Evolutionary conservation across 768 basidiomycete species (phyloP), one percentile per base, ranked within the genome.

Genomic region (Termitomyces sp.): DNA sequence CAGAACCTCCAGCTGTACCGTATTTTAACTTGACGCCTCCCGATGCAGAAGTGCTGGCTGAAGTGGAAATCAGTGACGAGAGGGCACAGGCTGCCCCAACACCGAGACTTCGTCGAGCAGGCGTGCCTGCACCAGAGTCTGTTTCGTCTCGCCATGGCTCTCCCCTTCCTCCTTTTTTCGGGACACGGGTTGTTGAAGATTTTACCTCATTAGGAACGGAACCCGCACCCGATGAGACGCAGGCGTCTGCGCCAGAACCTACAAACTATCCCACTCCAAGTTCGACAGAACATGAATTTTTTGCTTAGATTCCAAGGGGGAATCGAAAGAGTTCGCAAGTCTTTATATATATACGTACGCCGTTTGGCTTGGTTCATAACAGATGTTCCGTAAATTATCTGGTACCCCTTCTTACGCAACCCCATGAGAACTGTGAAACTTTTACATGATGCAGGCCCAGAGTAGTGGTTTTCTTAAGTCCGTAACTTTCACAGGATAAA

Each of bases 41-140:
- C 4, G 59, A 60, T 9, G 22, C 57, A 30, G 62, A 63, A 22
- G 59, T 56, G 10, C 56, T 57, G 32, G 51, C 60, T 9, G 69
- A 67, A 20, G 60, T 69, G 2, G 74, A 74, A 62, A 59, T 65
- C 35, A 72, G 65, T 55, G 75, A 76, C 9, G 74, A 75, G 22
- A 58, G 62, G 48, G 62, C 52, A n/a, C 65, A 56, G 20, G 65
- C 67, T 14, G 38, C 35, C 3, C 64, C 67, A 58, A 68, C 65
- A 7, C 84, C 87, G 4, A 79, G 85, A 43, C 71, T 88, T 44
- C 81, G 87, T 49, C 80, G 87, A 3, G 85, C 87, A n/a, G 84
- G 86, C 2, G 65, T 88, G 5, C 80, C 82, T 5, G 80, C 86
- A 5, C 84, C 86, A 0, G 88, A 89, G 63, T 79, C 82, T 1